Evolutionary conservation across 768 basidiomycete species (phyloP).

Genomic region (Pleurotus ostreatus): DNA sequence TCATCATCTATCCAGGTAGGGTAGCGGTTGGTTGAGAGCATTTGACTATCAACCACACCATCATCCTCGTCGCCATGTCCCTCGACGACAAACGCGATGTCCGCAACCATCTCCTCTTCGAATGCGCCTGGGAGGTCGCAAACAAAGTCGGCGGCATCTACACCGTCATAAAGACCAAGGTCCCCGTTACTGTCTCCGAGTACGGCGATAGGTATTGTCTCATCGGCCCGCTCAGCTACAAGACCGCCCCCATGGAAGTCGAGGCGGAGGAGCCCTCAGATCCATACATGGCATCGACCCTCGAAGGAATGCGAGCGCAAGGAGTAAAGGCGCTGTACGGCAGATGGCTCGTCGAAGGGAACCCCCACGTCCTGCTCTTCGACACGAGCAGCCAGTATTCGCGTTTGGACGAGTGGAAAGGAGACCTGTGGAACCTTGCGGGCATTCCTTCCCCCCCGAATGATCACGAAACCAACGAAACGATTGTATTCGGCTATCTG

Average conservation of each 20-base stretch:
- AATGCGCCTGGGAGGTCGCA: constrained; percentile 97
- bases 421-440: constrained; percentile 96
- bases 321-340: constrained; percentile 96
- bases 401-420: constrained; percentile 97
- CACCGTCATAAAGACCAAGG: constrained; percentile 99
- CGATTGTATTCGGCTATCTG: constrained; percentile 95
- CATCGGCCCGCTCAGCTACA: constrained; percentile 97
- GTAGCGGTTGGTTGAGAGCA: not conserved
- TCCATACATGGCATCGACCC: constrained; percentile 66
- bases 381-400: constrained; percentile 88
- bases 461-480: constrained; percentile 98
- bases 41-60: constrained; percentile 9
- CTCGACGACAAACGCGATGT: constrained; percentile 60
- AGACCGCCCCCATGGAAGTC: constrained; percentile 98
- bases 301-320: constrained; percentile 80
- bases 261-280: constrained; percentile 89
- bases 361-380: constrained; percentile 91
- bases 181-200: constrained; percentile 95
- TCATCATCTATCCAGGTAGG: not conserved
- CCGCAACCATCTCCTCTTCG: constrained; percentile 80
- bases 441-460: constrained; percentile 96
- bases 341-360: constrained; percentile 97
- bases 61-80: constrained; percentile 24
- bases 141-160: constrained; percentile 99
- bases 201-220: constrained; percentile 94